Base-by-base conservation (phyloP, 192 early-diverging fungal species). In the Coemansia sp. region DNA sequence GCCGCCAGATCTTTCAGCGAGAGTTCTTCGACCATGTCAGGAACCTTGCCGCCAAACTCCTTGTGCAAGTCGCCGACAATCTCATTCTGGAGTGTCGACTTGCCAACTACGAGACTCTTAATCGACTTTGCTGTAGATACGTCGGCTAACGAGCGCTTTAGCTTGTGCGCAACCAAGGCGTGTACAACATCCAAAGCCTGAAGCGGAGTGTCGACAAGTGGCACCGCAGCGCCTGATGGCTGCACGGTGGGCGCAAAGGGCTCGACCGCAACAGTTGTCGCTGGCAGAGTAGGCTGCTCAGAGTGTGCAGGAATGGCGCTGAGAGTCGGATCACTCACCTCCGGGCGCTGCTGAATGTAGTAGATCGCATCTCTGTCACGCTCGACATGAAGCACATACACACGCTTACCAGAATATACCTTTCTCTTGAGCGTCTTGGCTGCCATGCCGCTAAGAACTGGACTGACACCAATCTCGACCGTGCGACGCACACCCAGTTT, bases 391-490 rank as follows among this genome's bases (percentile, higher is more conserved):
- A 76, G 34, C 6, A 76, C 27, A 13, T 57, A 24, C 5, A 66
- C 58, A 2, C 18, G 5, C 10, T 62, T 70, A 15, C 13, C 44
- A 38, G 34, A 5, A 24, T 29, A 10, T 8, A 33, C 3, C 7
- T 15, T 12, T 3, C 33, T 39, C 5, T 20, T 47, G 24, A 71
- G 41, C 2, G 75, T 72, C 70, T 94, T 90, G 39, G 82, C 75
- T 39, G 95, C 94, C 94, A 97, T 96, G 63, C 93, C 92, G 75
- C 88, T 87, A 31, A 97, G 87, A 39, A 94, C 90, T 20, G 95
- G 93, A 68, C 88, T 87, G 18, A 93, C 91, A 58, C 96, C 96
- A 33, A 96, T 85, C 75, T 97, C 95, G 61, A 95, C 91, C 64
- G 95, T 65, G 36, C 94, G 90, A 67, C 89, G 88, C 64, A 95